Evolutionary conservation across 208 protist genomes (phyloP).

Genomic region (Borovskyia barvae): DNA sequence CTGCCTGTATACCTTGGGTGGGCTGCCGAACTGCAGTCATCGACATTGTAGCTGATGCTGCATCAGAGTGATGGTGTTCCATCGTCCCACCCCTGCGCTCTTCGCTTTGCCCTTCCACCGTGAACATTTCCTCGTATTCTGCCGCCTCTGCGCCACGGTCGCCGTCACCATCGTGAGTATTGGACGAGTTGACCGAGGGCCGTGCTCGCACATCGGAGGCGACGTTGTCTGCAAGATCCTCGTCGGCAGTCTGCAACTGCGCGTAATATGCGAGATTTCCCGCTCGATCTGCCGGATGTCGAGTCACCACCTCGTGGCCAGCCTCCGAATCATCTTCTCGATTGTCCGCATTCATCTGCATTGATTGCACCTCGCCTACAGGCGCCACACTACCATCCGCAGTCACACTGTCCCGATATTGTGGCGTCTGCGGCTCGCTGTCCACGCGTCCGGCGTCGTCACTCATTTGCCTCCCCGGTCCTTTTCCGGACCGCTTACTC

Average conservation of each 20-base stretch:
- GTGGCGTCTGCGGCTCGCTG: too few species aligned
- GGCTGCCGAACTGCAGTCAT: conserved; percentile 16
- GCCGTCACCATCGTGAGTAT: too few species aligned
- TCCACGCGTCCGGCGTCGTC: too few species aligned
- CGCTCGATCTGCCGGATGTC: background rate
- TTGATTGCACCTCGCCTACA: too few species aligned
- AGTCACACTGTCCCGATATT: too few species aligned
- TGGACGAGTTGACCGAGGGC: background rate
- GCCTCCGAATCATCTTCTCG: conserved; percentile 1
- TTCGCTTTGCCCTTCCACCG: background rate
- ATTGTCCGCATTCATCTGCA: too few species aligned
- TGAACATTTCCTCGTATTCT: conserved; percentile 11
- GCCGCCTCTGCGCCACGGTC: background rate
- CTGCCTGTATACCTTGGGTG: conserved; percentile 35
- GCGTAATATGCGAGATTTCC: conserved; percentile 11
- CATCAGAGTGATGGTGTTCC: background rate
- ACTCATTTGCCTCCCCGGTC: too few species aligned
- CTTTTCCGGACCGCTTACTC: too few species aligned
- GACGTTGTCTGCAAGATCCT: conserved; percentile 37
- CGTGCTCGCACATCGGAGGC: conserved; percentile 31
- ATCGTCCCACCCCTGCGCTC: too few species aligned
- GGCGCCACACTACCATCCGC: too few species aligned
- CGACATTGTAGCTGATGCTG: background rate
- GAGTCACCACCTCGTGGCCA: conserved; percentile 10
- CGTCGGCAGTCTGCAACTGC: conserved; percentile 6